Percentiles rank a stretch among this genome's conserved stretches.
phyloP scores from a whole-genome alignment of 1,284 basidiomycete genomes.

The Singerocomus rubriflavus region DNA sequence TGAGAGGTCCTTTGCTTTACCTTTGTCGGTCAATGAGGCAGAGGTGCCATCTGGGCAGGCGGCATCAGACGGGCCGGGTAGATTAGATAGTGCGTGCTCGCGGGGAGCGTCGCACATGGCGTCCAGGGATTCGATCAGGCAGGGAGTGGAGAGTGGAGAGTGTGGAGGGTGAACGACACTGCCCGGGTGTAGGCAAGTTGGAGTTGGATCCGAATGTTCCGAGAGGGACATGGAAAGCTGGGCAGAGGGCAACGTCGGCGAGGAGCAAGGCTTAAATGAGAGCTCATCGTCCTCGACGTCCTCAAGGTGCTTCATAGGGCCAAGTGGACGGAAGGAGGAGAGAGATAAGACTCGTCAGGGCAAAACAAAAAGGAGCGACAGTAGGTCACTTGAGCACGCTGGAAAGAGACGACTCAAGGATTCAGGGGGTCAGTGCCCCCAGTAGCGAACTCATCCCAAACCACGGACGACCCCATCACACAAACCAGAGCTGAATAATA shows the following conservation, averaged over 20 bases:
- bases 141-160: background rate
- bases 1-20: conserved; percentile 57
- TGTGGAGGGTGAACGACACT: conserved; percentile 27
- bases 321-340: conserved; percentile 18
- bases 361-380: background rate
- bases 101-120: conserved; percentile 19
- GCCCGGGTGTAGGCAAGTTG: conserved; percentile 27
- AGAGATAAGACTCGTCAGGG: conserved; percentile 9
- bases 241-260: conserved; percentile 11
- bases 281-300: conserved; percentile 37
- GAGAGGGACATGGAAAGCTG: conserved; percentile 14
- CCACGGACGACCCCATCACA: conserved; percentile 7
- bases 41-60: conserved; percentile 7
- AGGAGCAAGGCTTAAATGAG: conserved; percentile 18
- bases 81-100: conserved; percentile 29
- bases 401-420: conserved; percentile 21
- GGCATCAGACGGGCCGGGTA: conserved; percentile 18
- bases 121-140: conserved; percentile 1
- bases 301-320: conserved; percentile 41
- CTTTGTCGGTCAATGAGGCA: conserved; percentile 40
- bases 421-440: conserved; percentile 23
- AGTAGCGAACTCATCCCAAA: background rate
- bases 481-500: conserved; percentile 10
- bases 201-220: conserved; percentile 15
- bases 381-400: conserved; percentile 23